Evolutionary conservation across 352 stramenopile genomes (phyloP), one percentile per base, ranked within the genome.

Genomic region (Bremia lactucae): DNA sequence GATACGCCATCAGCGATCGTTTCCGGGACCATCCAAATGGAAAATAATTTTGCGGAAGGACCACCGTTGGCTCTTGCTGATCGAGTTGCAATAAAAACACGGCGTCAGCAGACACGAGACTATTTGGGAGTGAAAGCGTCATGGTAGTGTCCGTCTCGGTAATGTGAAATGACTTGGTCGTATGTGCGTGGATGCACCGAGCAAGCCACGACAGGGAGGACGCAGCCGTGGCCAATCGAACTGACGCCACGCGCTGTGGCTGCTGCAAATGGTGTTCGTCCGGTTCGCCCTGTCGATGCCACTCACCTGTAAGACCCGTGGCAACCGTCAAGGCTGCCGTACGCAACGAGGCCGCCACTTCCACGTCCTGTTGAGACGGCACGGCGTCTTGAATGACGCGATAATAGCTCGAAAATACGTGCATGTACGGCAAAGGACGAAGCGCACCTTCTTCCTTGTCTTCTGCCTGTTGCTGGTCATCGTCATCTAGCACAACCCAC

Each of bases 81-180:
- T 76, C 55, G 21, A 86, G 39, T 24, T 82, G 60, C 13, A 75
- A 51, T 11, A 69, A 40, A 25, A 82, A 75, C 10, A 78, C 67
- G 9, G 58, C 57, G 26, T 68, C 56, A 0, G 53, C 55, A 38
- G 73, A 80, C 21, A 86, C 64, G 28, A 82, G 46, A 31, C 70
- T 82, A 50, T 83, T 67, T 8, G 59, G 68, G 6, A 82, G 56
- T 6, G 68, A 65, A 4, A 86, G 36, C 10, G 68, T 80, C 52
- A 86, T 68, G 7, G 56, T 78, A 35, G 58, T 67, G 35, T 60
- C 52, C 2, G 73, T 83, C 48, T 86, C 73, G 6, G 73, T 75
- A 11, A 86, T 42, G 35, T 79, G 56, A 16, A 78, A 65, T 16
- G 65, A 48, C 36, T 80, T 62, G 0, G 61, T 72, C 42, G 64